Evolutionary conservation across 345 rosid genomes (phyloP).

Genomic region (Boechera stricta): DNA sequence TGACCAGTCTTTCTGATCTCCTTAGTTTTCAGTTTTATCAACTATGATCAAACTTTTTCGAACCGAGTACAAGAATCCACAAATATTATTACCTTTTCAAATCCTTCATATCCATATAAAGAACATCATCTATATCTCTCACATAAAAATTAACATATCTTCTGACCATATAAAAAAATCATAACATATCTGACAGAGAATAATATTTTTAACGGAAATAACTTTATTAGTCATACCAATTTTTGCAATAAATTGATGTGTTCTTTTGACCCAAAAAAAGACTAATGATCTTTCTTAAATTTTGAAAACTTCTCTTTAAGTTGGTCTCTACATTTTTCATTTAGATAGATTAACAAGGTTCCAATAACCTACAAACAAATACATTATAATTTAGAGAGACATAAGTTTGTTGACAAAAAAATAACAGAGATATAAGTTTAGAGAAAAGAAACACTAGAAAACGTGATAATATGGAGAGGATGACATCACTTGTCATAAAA

Average conservation of each 20-base stretch:
- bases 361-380: background rate
- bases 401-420: no score
- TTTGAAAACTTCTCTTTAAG: background rate
- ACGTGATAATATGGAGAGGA: constrained; percentile 14
- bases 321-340: constrained; percentile 1
- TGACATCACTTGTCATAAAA: background rate
- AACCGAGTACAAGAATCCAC: no score
- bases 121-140: no score
- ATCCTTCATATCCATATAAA: no score
- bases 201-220: background rate
- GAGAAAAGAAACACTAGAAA: background rate
- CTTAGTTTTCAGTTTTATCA: no score
- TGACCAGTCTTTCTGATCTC: no score
- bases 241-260: constrained; percentile 4
- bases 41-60: no score
- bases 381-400: background rate
- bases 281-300: background rate
- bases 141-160: no score
- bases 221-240: background rate
- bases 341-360: background rate
- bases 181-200: background rate
- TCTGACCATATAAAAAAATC: no score
- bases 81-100: no score
- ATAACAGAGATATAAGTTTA: background rate
- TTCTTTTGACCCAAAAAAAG: background rate